Evolutionary conservation across 2,329 filamentous ascomycete genomes (phyloP).

Genomic region (Monosporascus cannonballus): DNA sequence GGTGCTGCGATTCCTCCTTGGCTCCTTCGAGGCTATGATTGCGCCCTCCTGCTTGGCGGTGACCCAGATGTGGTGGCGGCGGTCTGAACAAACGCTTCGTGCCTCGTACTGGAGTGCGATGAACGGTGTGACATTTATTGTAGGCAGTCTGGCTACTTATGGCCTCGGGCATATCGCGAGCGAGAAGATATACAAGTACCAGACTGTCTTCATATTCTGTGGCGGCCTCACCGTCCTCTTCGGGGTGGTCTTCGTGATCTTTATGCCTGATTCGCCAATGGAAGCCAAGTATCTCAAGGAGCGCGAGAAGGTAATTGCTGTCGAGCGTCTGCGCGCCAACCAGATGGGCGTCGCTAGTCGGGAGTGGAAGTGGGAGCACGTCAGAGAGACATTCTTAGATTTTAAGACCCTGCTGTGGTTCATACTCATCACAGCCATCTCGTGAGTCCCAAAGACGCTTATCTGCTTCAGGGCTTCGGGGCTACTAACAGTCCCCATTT

Average conservation of each 20-base stretch:
- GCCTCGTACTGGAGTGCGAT: slow-evolving; percentile 47
- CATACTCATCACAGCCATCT: slow-evolving; percentile 52
- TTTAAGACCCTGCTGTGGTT: slow-evolving; percentile 54
- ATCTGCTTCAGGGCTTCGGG: slow-evolving; percentile 51
- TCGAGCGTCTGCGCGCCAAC: slow-evolving; percentile 68
- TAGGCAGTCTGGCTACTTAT: slow-evolving; percentile 50
- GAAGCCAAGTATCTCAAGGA: slow-evolving; percentile 54
- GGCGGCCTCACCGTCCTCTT: slow-evolving; percentile 46
- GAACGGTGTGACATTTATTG: slow-evolving; percentile 49
- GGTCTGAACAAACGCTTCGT: slow-evolving; percentile 44
- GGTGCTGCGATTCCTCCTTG: slow-evolving; percentile 38
- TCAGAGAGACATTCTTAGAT: slow-evolving; percentile 37
- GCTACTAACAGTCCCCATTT: slow-evolving; percentile 4
- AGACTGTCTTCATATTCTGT: slow-evolving; percentile 45
- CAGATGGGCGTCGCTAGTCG: slow-evolving; percentile 69
- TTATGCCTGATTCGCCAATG: slow-evolving; percentile 60
- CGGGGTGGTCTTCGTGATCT: slow-evolving; percentile 43
- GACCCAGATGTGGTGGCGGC: slow-evolving; percentile 50
- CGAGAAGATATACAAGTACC: slow-evolving; percentile 40
- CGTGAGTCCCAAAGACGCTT: slow-evolving; percentile 48
- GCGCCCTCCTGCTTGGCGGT: slow-evolving; percentile 46
- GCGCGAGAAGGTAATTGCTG: slow-evolving; percentile 59
- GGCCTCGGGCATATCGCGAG: slow-evolving; percentile 43
- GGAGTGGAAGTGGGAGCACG: slow-evolving; percentile 63
- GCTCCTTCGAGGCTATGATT: slow-evolving; percentile 41